phyloP scores from a whole-genome alignment of 768 basidiomycete genomes.

The Leccinum rimulosum region DNA sequence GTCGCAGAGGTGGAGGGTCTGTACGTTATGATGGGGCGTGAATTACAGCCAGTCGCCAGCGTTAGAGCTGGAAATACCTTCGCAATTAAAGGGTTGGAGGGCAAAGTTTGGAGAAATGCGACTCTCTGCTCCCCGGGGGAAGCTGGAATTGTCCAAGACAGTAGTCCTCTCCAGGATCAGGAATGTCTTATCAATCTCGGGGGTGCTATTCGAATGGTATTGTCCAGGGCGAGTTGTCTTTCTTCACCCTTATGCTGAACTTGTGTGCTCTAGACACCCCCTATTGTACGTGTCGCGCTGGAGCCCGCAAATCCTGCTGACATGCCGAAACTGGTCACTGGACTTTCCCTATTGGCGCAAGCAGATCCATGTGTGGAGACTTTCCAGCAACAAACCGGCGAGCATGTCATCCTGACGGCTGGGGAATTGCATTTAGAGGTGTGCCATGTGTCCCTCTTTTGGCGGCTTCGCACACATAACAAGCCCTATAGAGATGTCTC shows the following conservation, averaged over 20 bases:
- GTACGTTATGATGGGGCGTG: constrained; percentile 98
- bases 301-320: constrained; percentile 83
- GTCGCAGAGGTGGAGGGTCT: constrained; percentile 67
- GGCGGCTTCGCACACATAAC: neutral
- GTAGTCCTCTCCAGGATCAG: constrained; percentile 34
- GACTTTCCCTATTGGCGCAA: constrained; percentile 86
- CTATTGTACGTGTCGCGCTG: constrained; percentile 93
- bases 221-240: neutral
- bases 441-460: constrained; percentile 12
- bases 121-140: constrained; percentile 76
- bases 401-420: constrained; percentile 94
- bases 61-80: constrained; percentile 95
- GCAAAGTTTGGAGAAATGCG: constrained; percentile 86
- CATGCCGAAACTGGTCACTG: constrained; percentile 84
- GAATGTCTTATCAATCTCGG: constrained; percentile 80
- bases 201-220: constrained; percentile 61
- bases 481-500: constrained; percentile 70
- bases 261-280: constrained; percentile 54
- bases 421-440: constrained; percentile 97
- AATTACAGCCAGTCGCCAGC: constrained; percentile 77
- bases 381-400: constrained; percentile 95
- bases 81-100: constrained; percentile 85
- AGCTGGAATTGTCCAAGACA: constrained; percentile 37
- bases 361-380: constrained; percentile 97
- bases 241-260: neutral